A percentile compares a stretch with the other conserved stretches of the same genome.
These are phyloP conservation scores for Aspergillus sojae DNA, from an alignment of 2,329 filamentous ascomycete genomes.

Conservation along the genomic window DNA sequence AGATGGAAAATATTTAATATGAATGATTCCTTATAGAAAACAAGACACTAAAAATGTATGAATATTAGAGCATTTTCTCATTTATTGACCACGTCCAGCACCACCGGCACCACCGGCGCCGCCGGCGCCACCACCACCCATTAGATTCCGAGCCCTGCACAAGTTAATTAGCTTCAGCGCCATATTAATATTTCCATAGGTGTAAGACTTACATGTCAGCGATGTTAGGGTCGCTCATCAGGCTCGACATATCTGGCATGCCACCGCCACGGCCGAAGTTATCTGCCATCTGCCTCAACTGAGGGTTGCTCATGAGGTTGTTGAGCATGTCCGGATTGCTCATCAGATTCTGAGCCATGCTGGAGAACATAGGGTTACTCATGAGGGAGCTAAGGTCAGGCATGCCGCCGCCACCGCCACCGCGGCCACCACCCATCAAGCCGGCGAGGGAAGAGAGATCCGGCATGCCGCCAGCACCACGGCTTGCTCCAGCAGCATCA, in stretches of 20 bases:
- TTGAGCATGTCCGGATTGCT: constrained; percentile 90
- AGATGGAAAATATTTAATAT: background rate
- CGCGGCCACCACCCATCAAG: constrained; percentile 68
- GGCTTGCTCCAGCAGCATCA: constrained; percentile 49
- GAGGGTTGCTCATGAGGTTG: constrained; percentile 93
- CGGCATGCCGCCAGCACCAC: constrained; percentile 63
- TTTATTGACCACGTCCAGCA: constrained; percentile 40
- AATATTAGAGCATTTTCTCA: background rate
- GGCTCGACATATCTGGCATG: constrained; percentile 79
- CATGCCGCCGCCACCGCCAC: constrained; percentile 69
- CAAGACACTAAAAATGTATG: background rate
- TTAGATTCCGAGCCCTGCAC: constrained; percentile 66
- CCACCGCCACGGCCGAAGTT: constrained; percentile 74
- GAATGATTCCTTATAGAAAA: background rate
- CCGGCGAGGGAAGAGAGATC: constrained; percentile 71
- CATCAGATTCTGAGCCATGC: constrained; percentile 97
- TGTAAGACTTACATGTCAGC: constrained; percentile 78
- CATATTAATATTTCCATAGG: background rate
- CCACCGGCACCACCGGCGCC: constrained; percentile 10
- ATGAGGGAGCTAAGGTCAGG: constrained; percentile 85
- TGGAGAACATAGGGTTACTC: constrained; percentile 97
- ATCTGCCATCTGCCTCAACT: constrained; percentile 82
- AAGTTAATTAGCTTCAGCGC: constrained; percentile 15
- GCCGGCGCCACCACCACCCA: constrained; percentile 56
- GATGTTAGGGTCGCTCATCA: constrained; percentile 93